Conservation (phyloP, 345 rosid genomes). For the Linum tenue region DNA sequence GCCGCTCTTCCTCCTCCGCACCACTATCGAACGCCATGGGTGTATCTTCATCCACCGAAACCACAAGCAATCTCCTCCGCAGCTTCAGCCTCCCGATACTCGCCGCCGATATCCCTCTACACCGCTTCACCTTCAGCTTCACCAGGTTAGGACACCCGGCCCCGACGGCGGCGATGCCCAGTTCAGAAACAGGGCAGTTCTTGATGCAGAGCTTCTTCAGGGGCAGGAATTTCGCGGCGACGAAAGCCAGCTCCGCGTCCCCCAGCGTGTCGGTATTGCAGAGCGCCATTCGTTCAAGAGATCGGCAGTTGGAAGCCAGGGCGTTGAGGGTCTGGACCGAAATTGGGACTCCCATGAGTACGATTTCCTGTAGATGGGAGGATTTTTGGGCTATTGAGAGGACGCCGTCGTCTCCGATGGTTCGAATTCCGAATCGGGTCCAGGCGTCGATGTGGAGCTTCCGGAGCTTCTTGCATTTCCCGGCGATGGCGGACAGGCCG, state of each 20-base stretch:
- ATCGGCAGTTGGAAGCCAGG: conserved; percentile 29
- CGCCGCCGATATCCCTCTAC: conserved; percentile 24
- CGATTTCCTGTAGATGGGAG: conserved; percentile 28
- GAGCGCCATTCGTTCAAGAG: conserved; percentile 36
- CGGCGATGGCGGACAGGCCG: conserved; percentile 30
- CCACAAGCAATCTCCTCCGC: conserved; percentile 15
- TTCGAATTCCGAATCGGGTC: conserved; percentile 31
- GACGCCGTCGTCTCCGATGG: conserved; percentile 28
- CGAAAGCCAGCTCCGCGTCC: conserved; percentile 26
- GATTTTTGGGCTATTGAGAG: conserved; percentile 18
- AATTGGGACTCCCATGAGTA: conserved; percentile 29
- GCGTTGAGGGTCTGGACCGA: conserved; percentile 16
- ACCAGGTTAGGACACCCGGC: conserved; percentile 33
- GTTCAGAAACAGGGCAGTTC: conserved; percentile 33
- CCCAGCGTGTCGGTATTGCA: conserved; percentile 35
- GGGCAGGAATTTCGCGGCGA: conserved; percentile 28
- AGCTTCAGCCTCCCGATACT: conserved; percentile 12
- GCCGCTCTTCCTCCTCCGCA: conserved; percentile 10
- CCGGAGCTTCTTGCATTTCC: conserved; percentile 25
- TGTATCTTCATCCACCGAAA: conserved; percentile 19
- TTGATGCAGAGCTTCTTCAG: conserved; percentile 46
- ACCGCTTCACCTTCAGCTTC: conserved; percentile 45
- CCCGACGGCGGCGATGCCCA: conserved; percentile 30
- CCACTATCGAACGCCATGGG: conserved; percentile 11
- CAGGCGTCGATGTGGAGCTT: conserved; percentile 41